These are phyloP conservation scores for Alisma plantagoaquatica DNA, from an alignment of 106 monocot species.

Conservation along the genomic window DNA sequence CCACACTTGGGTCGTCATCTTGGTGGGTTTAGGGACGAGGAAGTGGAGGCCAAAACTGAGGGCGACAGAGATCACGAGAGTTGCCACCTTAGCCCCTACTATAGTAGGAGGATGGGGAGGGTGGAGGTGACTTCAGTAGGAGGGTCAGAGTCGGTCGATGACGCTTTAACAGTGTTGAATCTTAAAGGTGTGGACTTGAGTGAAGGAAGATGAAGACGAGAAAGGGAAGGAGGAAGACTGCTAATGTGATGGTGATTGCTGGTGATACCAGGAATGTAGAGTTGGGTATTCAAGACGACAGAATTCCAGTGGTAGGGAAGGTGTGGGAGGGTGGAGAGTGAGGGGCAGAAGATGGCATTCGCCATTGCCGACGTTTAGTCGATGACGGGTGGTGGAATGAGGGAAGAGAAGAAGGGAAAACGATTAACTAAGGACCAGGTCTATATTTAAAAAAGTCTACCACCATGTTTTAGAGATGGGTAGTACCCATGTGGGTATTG, in stretches of 20 bases:
- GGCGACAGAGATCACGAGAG: constrained; percentile 50
- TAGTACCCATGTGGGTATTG: too few species aligned
- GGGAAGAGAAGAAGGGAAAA: neutral
- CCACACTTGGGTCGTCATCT: constrained; percentile 76
- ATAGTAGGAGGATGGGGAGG: constrained; percentile 1
- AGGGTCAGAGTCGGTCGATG: constrained; percentile 5
- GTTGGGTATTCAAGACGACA: too few species aligned
- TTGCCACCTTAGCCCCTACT: constrained; percentile 50
- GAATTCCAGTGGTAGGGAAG: too few species aligned
- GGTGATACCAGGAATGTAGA: too few species aligned
- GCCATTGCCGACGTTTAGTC: constrained; percentile 24
- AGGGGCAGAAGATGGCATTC: constrained; percentile 30
- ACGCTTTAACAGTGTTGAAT: neutral
- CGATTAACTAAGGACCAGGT: too few species aligned
- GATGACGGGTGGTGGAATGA: constrained; percentile 9
- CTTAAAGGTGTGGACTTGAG: neutral
- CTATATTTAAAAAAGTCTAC: too few species aligned
- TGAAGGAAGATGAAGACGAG: constrained; percentile 1
- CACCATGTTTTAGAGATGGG: too few species aligned
- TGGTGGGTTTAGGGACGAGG: constrained; percentile 58
- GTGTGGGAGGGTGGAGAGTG: constrained; percentile 7
- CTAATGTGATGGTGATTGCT: too few species aligned
- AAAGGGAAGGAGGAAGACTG: neutral
- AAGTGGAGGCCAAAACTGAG: constrained; percentile 65
- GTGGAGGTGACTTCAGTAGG: constrained; percentile 3